Evolutionary conservation across 1,284 basidiomycete genomes (phyloP).

Genomic region (Heterobasidion parviporum): DNA sequence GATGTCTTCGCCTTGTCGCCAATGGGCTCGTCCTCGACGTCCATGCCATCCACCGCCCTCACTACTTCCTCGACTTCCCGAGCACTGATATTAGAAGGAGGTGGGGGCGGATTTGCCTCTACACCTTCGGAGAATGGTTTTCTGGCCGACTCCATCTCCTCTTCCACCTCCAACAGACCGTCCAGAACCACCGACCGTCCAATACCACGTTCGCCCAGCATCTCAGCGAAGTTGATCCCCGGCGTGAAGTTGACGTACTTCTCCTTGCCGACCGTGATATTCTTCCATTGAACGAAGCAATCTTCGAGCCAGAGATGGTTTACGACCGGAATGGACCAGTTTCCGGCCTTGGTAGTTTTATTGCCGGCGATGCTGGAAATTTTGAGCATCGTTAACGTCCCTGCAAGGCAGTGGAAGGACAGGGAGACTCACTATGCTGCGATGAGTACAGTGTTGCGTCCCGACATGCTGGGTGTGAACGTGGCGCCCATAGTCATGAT

Average conservation of each 20-base stretch:
- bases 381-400: neutral
- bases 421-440: slow-evolving; percentile 63
- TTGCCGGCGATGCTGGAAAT: slow-evolving; percentile 48
- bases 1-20: neutral
- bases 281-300: slow-evolving; percentile 75
- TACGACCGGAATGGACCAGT: slow-evolving; percentile 81
- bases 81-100: neutral
- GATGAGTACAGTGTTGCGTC: slow-evolving; percentile 69
- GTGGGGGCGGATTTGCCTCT: neutral
- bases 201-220: slow-evolving; percentile 49
- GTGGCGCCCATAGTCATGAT: slow-evolving; percentile 69
- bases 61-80: slow-evolving; percentile 18
- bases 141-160: slow-evolving; percentile 16
- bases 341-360: slow-evolving; percentile 65
- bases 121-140: neutral
- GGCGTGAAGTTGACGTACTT: slow-evolving; percentile 63
- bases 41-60: slow-evolving; percentile 6
- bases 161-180: slow-evolving; percentile 19
- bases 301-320: slow-evolving; percentile 90
- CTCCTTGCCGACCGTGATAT: slow-evolving; percentile 47
- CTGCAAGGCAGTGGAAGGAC: neutral
- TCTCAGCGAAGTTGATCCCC: slow-evolving; percentile 55
- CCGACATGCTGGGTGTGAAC: slow-evolving; percentile 76
- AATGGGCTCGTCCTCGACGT: slow-evolving; percentile 13
- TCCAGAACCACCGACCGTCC: slow-evolving; percentile 24